A percentile compares a stretch with the other conserved stretches of the same genome.
phyloP scores from a whole-genome alignment of 352 stramenopile species.

The Aphanomyces cochlioides region DNA sequence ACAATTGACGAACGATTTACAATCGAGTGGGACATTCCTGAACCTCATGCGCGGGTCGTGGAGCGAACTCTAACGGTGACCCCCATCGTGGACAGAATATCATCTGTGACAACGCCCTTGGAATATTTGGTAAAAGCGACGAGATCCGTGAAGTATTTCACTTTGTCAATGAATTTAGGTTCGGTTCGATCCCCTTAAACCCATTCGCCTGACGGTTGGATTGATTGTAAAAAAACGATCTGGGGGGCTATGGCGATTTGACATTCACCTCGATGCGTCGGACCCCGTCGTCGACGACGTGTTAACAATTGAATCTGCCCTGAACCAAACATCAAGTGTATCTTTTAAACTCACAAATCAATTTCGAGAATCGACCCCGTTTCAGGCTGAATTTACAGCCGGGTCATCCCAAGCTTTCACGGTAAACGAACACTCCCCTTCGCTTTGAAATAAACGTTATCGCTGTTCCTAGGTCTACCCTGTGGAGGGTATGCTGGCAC shows the following conservation, averaged over 20 bases:
- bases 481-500: slow-evolving; percentile 58
- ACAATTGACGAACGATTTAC: slow-evolving; percentile 45
- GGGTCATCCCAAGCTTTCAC: slow-evolving; percentile 86
- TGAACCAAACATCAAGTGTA: slow-evolving; percentile 83
- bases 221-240: slow-evolving; percentile 65
- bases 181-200: slow-evolving; percentile 82
- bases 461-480: slow-evolving; percentile 55
- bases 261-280: slow-evolving; percentile 71
- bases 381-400: slow-evolving; percentile 84
- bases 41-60: slow-evolving; percentile 40
- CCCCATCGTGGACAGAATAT: slow-evolving; percentile 26
- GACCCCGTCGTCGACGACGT: slow-evolving; percentile 84
- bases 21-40: slow-evolving; percentile 60
- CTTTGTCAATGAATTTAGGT: slow-evolving; percentile 48
- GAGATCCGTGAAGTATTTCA: background rate
- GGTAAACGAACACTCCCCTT: slow-evolving; percentile 16
- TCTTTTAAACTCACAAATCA: slow-evolving; percentile 87
- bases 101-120: slow-evolving; percentile 13
- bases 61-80: slow-evolving; percentile 52
- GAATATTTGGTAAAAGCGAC: slow-evolving; percentile 11
- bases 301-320: slow-evolving; percentile 78
- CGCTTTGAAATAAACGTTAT: background rate
- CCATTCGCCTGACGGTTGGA: slow-evolving; percentile 70
- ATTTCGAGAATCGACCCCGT: slow-evolving; percentile 64
- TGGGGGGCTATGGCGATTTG: slow-evolving; percentile 84